Evolutionary conservation across 345 rosid genomes (phyloP), one percentile per base, ranked within the genome.

Genomic region (Mangifera indica): DNA sequence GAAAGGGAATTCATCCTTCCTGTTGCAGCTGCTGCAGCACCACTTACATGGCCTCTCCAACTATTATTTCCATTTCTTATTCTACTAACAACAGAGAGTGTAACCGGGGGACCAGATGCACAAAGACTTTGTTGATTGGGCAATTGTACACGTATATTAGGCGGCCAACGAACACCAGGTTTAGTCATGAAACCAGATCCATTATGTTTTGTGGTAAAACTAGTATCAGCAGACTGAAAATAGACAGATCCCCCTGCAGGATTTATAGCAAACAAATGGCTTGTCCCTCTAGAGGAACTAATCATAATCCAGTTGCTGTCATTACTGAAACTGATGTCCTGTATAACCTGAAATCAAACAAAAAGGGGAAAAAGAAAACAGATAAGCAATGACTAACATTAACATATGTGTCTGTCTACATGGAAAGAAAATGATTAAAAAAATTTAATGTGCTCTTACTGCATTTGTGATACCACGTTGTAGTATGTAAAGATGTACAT

Each of bases 401-500:
- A 37, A 37, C 42, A 37, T 37, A 37, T 37, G 42, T 37, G 42
- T 37, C 8, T 37, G 42, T 37, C 8, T 37, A 7, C 9, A 7
- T 5, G 8, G 32, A 25, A 69, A 51, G 24, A 9, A 42, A 45
- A 11, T 61, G 15, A 53, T 22, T 11, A 51, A 74, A 40, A 24
- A 49, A 62, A 29, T 29, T 5, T 10, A 48, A 21, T 32, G 70
- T 52, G 69, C 62, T 62, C 93, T 84, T 89, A 92, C 99, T n/a
- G 98, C 99, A 81, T 92, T 88, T 29, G 98, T 95, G 13, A 95
- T 80, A 78, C 99, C 99, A 71, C 99, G 97, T 69, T 92, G 98
- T 71, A 95, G 88, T 86, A 83, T 81, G 84, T 87, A 95, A 71
- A 95, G 87, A 83, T 95, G 98, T 22, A 80, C 79, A 76, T 79